phyloP scores from a whole-genome alignment of 306 rosid genomes.

The Cucurbita moschata region DNA sequence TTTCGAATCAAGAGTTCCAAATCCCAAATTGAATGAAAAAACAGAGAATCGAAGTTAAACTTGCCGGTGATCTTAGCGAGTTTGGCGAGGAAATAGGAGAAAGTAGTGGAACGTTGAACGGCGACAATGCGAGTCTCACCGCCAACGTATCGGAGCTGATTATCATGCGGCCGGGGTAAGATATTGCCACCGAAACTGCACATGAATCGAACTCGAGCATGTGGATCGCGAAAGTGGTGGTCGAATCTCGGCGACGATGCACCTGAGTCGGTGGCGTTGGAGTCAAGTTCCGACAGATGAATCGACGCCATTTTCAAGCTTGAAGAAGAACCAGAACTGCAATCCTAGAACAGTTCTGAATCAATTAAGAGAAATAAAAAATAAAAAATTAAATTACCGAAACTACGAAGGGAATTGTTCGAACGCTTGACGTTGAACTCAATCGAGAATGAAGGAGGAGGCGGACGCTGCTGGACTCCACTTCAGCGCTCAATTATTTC shows the following conservation, averaged over 20 bases:
- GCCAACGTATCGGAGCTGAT: constrained; percentile 91
- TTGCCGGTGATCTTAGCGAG: constrained; percentile 75
- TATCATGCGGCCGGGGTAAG: constrained; percentile 76
- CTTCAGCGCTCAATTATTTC: background rate
- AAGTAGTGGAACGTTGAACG: constrained; percentile 50
- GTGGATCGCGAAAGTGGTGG: constrained; percentile 14
- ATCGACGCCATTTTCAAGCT: constrained; percentile 35
- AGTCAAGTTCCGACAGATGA: constrained; percentile 36
- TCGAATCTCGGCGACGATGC: constrained; percentile 75
- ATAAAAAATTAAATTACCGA: background rate
- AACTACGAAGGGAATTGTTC: background rate
- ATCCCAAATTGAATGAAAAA: background rate
- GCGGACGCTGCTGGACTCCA: background rate
- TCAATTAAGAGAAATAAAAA: background rate
- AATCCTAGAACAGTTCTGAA: background rate
- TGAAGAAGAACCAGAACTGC: background rate
- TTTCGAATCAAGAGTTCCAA: background rate
- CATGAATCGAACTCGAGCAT: constrained; percentile 68
- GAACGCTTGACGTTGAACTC: background rate
- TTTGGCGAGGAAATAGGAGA: constrained; percentile 46
- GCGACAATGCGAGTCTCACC: constrained; percentile 90
- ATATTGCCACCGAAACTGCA: constrained; percentile 96
- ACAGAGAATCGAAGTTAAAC: background rate
- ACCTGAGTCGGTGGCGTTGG: constrained; percentile 41
- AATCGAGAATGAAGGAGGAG: background rate